Evolutionary conservation across 768 basidiomycete genomes (phyloP).

Genomic region (Phlebiopsis flavidoalba): DNA sequence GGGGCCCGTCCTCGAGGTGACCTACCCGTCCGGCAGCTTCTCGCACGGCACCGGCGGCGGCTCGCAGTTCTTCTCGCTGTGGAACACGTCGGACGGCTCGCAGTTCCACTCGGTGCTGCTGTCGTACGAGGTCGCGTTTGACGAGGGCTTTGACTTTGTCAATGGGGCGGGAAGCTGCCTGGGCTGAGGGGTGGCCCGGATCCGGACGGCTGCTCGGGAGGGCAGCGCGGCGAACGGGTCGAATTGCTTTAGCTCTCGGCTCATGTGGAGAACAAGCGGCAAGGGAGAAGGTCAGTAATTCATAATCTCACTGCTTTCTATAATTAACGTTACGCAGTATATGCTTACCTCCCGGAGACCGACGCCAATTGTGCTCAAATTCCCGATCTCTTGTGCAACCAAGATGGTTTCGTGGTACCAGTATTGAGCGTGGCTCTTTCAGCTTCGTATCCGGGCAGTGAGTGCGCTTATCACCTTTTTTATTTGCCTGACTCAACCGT

Average conservation of each 20-base stretch:
- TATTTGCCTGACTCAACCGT: neutral
- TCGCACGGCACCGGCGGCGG: conserved; percentile 54
- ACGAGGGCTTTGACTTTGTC: conserved; percentile 60
- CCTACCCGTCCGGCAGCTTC: conserved; percentile 59
- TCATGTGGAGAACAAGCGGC: conserved; percentile 72
- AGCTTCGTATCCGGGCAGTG: conserved; percentile 58
- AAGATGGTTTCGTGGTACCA: conserved; percentile 70
- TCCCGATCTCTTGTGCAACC: conserved; percentile 58
- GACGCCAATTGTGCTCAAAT: conserved; percentile 54
- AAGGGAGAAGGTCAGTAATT: conserved; percentile 59
- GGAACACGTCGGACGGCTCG: conserved; percentile 56
- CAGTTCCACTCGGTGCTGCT: conserved; percentile 64
- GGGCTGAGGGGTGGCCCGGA: conserved; percentile 67
- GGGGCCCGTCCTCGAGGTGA: conserved; percentile 48
- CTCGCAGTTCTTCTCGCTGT: conserved; percentile 61
- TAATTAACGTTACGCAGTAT: conserved; percentile 41
- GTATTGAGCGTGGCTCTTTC: conserved; percentile 64
- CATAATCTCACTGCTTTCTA: neutral
- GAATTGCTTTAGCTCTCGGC: conserved; percentile 66
- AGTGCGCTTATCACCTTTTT: conserved; percentile 25
- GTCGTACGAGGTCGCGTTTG: conserved; percentile 73
- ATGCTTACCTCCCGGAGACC: conserved; percentile 71
- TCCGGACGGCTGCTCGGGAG: conserved; percentile 64
- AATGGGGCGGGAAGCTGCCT: conserved; percentile 76
- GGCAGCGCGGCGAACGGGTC: conserved; percentile 54